Percentiles rank a stretch among this genome's conserved stretches.
phyloP scores from a whole-genome alignment of 2,329 filamentous ascomycete species.

The Aureobasidium mangrovei region DNA sequence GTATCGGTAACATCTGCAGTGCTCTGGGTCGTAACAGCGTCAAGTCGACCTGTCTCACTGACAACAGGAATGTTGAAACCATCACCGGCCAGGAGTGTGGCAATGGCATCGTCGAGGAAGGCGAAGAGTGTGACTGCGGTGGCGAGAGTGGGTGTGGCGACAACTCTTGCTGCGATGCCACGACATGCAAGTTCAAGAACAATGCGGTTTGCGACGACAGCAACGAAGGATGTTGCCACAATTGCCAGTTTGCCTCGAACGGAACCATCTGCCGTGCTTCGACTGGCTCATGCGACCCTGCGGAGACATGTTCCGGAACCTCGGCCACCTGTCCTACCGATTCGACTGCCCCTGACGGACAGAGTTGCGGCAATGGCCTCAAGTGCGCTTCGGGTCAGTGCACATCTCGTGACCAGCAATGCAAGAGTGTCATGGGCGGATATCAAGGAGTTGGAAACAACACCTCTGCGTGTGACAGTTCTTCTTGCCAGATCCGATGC shows the following conservation, averaged over 20 bases:
- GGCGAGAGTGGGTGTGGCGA: conserved; percentile 60
- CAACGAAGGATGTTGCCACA: conserved; percentile 75
- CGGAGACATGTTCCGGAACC: conserved; percentile 71
- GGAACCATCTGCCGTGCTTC: conserved; percentile 70
- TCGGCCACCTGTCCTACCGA: conserved; percentile 68
- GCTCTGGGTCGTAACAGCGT: conserved; percentile 70
- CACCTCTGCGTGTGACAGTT: conserved; percentile 67
- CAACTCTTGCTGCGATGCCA: conserved; percentile 76
- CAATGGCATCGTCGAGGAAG: conserved; percentile 91
- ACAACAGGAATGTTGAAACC: conserved; percentile 74
- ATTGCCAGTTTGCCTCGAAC: conserved; percentile 59
- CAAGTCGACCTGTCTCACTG: conserved; percentile 67
- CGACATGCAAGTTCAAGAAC: conserved; percentile 74
- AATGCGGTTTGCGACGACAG: conserved; percentile 72
- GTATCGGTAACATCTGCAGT: conserved; percentile 87
- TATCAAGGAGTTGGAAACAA: conserved; percentile 60
- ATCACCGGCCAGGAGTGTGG: conserved; percentile 81
- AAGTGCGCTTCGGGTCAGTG: conserved; percentile 88
- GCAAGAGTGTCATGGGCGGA: conserved; percentile 71
- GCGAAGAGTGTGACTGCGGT: conserved; percentile 94
- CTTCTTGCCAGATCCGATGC: conserved; percentile 70
- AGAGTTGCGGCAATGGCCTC: conserved; percentile 61
- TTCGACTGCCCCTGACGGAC: conserved; percentile 58
- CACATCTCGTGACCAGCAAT: conserved; percentile 84
- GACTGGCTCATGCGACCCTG: conserved; percentile 73